These are phyloP conservation scores for Neonectria faginata DNA, from an alignment of 2,329 filamentous ascomycete genomes.

Conservation along the genomic window DNA sequence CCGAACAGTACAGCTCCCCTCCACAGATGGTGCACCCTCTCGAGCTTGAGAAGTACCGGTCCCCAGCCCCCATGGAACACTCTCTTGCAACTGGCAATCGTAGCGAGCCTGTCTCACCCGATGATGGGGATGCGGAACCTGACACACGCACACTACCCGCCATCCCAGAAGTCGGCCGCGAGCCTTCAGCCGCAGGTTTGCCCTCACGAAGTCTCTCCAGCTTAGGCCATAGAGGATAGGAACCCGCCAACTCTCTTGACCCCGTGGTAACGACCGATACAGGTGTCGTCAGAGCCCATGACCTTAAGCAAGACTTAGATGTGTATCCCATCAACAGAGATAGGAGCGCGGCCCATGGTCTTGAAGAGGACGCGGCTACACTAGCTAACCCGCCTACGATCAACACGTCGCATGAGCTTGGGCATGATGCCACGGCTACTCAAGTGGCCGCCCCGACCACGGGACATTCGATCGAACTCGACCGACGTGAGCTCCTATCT, in stretches of 20 bases:
- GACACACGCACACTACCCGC: slow-evolving; percentile 25
- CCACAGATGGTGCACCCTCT: slow-evolving; percentile 40
- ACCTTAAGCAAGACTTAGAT: slow-evolving; percentile 28
- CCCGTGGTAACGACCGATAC: slow-evolving; percentile 27
- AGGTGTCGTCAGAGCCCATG: slow-evolving; percentile 24
- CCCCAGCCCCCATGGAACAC: slow-evolving; percentile 40
- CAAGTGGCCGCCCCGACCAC: neutral
- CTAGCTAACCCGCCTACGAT: slow-evolving; percentile 26
- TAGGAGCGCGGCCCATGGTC: slow-evolving; percentile 20
- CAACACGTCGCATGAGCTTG: slow-evolving; percentile 30
- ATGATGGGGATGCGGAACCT: slow-evolving; percentile 2
- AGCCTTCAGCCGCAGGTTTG: slow-evolving; percentile 15
- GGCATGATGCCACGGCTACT: slow-evolving; percentile 23
- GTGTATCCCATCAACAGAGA: slow-evolving; percentile 1
- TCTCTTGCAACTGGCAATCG: slow-evolving; percentile 18
- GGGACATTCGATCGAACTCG: slow-evolving; percentile 28
- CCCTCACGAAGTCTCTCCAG: slow-evolving; percentile 16
- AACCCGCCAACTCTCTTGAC: slow-evolving; percentile 33
- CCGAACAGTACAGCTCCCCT: slow-evolving; percentile 37
- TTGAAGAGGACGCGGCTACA: slow-evolving; percentile 32
- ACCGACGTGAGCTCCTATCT: slow-evolving; percentile 18
- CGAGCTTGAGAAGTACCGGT: slow-evolving; percentile 36
- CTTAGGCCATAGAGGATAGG: slow-evolving; percentile 20
- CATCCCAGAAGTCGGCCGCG: slow-evolving; percentile 36
- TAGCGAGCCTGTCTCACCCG: slow-evolving; percentile 17